Evolutionary conservation across 176 grass and related monocot species (phyloP).

Genomic region (Eragrostis curvula): DNA sequence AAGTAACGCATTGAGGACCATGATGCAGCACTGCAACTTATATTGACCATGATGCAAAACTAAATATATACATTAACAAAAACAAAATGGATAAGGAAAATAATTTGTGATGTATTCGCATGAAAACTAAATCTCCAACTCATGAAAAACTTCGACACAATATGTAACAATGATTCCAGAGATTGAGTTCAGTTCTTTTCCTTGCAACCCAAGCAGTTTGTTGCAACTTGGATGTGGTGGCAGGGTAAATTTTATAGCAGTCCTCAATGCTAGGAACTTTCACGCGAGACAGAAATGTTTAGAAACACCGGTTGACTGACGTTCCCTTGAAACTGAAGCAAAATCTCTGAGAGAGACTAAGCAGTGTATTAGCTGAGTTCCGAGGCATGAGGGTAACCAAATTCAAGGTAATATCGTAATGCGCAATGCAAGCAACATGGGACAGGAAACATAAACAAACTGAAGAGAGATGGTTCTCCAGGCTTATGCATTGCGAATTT

Average conservation of each 20-base stretch:
- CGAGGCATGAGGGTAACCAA: not conserved
- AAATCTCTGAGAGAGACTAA: slow-evolving; percentile 7
- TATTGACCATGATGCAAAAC: not conserved
- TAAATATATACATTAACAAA: not conserved
- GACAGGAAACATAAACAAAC: slow-evolving; percentile 31
- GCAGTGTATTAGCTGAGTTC: slow-evolving; percentile 30
- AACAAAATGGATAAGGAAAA: not conserved
- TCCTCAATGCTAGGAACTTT: not conserved
- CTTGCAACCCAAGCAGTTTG: not conserved
- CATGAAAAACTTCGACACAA: not conserved
- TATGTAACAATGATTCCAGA: not conserved
- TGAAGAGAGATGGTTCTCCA: not conserved
- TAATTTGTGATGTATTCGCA: not conserved
- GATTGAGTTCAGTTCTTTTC: not conserved
- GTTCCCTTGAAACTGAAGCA: slow-evolving; percentile 29
- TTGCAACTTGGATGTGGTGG: not conserved
- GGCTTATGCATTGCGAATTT: not conserved
- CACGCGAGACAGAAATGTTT: not conserved
- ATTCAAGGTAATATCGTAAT: slow-evolving; percentile 1
- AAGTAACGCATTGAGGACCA: slow-evolving; percentile 4
- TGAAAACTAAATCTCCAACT: not conserved
- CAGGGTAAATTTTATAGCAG: not conserved
- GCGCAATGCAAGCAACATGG: slow-evolving; percentile 31
- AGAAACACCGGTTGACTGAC: not conserved
- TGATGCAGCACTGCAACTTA: slow-evolving; percentile 3